Evolutionary conservation across 1,284 basidiomycete species (phyloP).

Genomic region (Melampsora larici-populina): DNA sequence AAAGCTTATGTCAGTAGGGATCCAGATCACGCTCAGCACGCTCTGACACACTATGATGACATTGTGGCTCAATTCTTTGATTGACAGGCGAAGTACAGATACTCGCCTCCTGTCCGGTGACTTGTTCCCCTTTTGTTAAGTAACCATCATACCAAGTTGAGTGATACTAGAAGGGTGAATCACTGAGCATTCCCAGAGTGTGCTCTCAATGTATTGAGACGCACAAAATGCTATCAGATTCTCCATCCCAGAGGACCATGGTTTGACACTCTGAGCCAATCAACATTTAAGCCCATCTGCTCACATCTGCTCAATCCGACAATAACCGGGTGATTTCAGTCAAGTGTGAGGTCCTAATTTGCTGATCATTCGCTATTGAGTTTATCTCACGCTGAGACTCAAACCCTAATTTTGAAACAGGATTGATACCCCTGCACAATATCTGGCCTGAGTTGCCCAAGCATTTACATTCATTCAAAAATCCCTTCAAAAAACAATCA

Average conservation of each 20-base stretch:
- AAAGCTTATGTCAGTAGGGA: background rate
- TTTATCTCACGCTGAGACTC: background rate
- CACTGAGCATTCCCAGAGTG: slow-evolving; percentile 66
- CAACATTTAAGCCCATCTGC: slow-evolving; percentile 61
- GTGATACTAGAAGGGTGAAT: slow-evolving; percentile 69
- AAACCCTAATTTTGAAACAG: too few relatives aligned
- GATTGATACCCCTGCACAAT: slow-evolving; percentile 66
- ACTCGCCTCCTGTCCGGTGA: background rate
- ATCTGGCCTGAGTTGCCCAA: slow-evolving; percentile 73
- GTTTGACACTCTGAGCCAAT: slow-evolving; percentile 65
- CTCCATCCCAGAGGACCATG: slow-evolving; percentile 72
- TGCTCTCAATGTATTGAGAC: slow-evolving; percentile 59
- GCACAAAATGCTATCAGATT: slow-evolving; percentile 67
- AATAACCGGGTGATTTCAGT: slow-evolving; percentile 45
- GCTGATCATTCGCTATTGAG: background rate
- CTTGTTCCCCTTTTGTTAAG: slow-evolving; percentile 47
- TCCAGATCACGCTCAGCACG: background rate
- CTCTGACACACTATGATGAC: background rate
- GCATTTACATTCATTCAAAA: slow-evolving; percentile 75
- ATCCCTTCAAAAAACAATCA: too few relatives aligned
- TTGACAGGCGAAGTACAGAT: background rate
- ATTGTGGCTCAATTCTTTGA: background rate
- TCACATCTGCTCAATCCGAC: slow-evolving; percentile 45
- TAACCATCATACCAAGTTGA: slow-evolving; percentile 69
- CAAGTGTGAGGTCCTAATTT: slow-evolving; percentile 27